A percentile compares a stretch with the other conserved stretches of the same genome.
These are phyloP conservation scores for Apiospora kogelbergensis DNA, from an alignment of 2,329 filamentous ascomycete genomes.

Conservation along the genomic window DNA sequence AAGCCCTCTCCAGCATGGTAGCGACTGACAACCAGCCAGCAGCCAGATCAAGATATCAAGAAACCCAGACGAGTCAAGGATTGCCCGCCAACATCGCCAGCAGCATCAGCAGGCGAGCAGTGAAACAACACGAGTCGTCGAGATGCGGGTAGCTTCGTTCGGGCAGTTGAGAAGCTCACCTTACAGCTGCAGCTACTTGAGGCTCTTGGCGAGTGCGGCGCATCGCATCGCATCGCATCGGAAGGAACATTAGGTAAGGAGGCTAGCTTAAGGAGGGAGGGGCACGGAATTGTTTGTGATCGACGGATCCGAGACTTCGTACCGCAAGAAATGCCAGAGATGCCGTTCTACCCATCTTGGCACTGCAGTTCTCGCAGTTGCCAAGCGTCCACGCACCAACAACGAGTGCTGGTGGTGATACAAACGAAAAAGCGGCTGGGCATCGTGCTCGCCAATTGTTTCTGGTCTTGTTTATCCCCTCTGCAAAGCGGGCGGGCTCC, in stretches of 20 bases:
- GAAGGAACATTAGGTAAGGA: not conserved
- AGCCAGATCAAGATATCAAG: not conserved
- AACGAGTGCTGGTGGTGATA: not conserved
- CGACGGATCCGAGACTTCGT: not conserved
- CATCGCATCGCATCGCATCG: not conserved
- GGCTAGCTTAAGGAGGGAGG: not conserved
- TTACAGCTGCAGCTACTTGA: not conserved
- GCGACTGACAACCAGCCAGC: not conserved
- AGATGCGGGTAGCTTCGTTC: too few relatives aligned
- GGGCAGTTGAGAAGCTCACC: not conserved
- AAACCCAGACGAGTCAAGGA: not conserved
- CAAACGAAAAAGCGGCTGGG: not conserved
- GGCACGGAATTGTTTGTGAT: conserved; percentile 7
- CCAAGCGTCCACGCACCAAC: not conserved
- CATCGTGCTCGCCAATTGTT: not conserved
- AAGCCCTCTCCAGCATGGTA: too few relatives aligned
- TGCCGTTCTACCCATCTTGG: conserved; percentile 5
- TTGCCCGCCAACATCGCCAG: not conserved
- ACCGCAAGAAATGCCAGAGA: not conserved
- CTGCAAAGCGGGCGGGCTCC: not conserved
- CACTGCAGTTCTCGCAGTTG: not conserved
- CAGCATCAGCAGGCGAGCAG: not conserved
- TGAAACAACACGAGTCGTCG: not conserved
- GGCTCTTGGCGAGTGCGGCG: not conserved
- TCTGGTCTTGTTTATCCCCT: not conserved